These are phyloP conservation scores for Tylopilus felleus DNA, from an alignment of 768 basidiomycete genomes.

Conservation along the genomic window DNA sequence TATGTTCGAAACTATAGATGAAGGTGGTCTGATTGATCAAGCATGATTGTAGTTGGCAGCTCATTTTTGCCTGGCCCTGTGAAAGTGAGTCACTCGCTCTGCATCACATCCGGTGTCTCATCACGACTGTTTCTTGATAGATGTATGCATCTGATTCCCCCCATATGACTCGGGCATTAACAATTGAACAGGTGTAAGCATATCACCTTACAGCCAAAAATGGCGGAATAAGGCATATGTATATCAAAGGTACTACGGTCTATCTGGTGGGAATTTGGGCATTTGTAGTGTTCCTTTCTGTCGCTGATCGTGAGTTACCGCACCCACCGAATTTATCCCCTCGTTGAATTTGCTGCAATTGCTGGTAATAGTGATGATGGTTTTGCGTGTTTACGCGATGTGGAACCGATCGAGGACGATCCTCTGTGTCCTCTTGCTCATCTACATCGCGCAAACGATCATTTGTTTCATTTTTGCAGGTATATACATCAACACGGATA, in stretches of 20 bases:
- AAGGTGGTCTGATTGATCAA: not conserved
- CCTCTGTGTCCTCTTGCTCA: not conserved
- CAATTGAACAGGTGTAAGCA: slow-evolving; percentile 10
- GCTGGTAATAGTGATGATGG: slow-evolving; percentile 20
- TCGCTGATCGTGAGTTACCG: slow-evolving; percentile 9
- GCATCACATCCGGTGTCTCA: not conserved
- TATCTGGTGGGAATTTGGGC: not conserved
- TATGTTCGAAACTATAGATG: not conserved
- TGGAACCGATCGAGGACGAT: slow-evolving; percentile 3
- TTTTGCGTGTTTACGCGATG: slow-evolving; percentile 14
- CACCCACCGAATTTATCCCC: not conserved
- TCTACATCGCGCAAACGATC: not conserved
- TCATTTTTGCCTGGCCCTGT: slow-evolving; percentile 8
- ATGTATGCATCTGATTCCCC: not conserved
- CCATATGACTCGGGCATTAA: not conserved
- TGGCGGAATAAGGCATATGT: not conserved
- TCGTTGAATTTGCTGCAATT: too few relatives aligned
- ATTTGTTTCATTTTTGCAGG: not conserved
- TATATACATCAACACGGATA: not conserved
- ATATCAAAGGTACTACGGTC: not conserved
- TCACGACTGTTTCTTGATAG: not conserved
- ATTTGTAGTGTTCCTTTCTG: not conserved
- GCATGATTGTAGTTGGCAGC: slow-evolving; percentile 1
- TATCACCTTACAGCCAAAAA: not conserved
- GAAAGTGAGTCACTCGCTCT: not conserved